A percentile compares a stretch with the other conserved stretches of the same genome.
phyloP scores from a whole-genome alignment of 805 yeast genomes.

The Jamesozyma gamospora region DNA sequence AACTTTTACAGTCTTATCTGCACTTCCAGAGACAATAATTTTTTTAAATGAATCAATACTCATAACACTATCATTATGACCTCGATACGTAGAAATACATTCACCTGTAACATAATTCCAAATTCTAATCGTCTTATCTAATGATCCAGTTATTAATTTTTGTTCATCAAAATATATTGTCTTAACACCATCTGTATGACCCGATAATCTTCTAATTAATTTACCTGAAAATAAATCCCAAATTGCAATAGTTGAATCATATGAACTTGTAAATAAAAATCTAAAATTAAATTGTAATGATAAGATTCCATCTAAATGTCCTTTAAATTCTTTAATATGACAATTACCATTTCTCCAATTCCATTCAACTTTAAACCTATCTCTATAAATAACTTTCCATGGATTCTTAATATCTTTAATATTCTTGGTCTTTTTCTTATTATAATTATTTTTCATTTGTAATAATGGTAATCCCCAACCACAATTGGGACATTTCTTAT shows the following conservation, averaged over 20 bases:
- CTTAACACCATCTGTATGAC: conserved; percentile 85
- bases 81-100: conserved; percentile 87
- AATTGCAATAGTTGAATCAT: conserved; percentile 81
- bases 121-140: conserved; percentile 83
- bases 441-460: conserved; percentile 65
- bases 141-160: conserved; percentile 84
- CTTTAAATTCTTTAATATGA: conserved; percentile 49
- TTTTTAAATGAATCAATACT: conserved; percentile 75
- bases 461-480: conserved; percentile 97
- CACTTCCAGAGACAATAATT: conserved; percentile 85
- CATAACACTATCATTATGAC: conserved; percentile 79
- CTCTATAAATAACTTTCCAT: conserved; percentile 92
- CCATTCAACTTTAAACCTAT: conserved; percentile 80
- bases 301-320: conserved; percentile 84
- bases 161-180: conserved; percentile 78
- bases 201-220: conserved; percentile 63
- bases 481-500: conserved; percentile 92
- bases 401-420: conserved; percentile 46
- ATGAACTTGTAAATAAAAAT: conserved; percentile 80
- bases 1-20: conserved; percentile 83
- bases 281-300: conserved; percentile 78
- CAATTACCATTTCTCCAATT: conserved; percentile 88
- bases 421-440: conserved; percentile 17
- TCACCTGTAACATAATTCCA: conserved; percentile 96
- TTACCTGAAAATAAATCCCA: conserved; percentile 84